Base-by-base conservation (phyloP, 495 filamentous ascomycete species). In the Penicillium cosmopolitanum region DNA sequence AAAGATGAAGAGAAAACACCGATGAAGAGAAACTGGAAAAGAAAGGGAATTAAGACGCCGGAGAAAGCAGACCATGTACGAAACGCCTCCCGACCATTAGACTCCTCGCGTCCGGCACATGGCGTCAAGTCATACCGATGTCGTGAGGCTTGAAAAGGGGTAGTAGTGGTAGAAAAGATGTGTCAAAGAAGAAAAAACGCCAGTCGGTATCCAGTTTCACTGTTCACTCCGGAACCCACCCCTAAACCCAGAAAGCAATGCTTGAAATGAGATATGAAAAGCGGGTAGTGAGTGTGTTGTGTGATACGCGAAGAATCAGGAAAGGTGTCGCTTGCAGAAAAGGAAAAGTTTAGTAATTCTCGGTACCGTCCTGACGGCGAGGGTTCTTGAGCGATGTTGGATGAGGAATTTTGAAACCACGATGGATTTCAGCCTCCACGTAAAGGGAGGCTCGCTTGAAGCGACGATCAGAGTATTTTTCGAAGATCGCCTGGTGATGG, bases 401-500 rank as follows among this genome's bases (percentile, higher is more conserved):
- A 40, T 73, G 67, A 4, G 74, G 62, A 35, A 82, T 61, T 38
- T 60, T 60, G 52, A 83, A 82, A n/a, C 73, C 90, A 51, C 79
- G 81, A 50, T 71, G 69, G 60, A 97, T 83, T 76, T 92, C 88
- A 18, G 73, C 77, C 66, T 92, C 84, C 31, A 95, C 93, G 61
- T 86, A 96, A 16, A 84, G 65, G n/a, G 93, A 89, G 3, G 89
- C 89, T 25, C 86, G 80, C 78, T 93, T 93, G 79, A 88, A 97
- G 34, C 89, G 86, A 55, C 84, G 88, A 67, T 92, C 88, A 7
- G 84, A 80, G 73, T 96, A 98, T 74, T 98, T 98, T 18, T 97
- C 91, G 64, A 83, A 98, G 58, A 98, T 87, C 19, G 92, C 90
- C 5, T 74, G 65, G 71, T 98, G 95, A 66, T 98, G 95, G 65